These are phyloP conservation scores for Chenopodium formosanum DNA, from an alignment of 148 eudicot species.

Conservation along the genomic window DNA sequence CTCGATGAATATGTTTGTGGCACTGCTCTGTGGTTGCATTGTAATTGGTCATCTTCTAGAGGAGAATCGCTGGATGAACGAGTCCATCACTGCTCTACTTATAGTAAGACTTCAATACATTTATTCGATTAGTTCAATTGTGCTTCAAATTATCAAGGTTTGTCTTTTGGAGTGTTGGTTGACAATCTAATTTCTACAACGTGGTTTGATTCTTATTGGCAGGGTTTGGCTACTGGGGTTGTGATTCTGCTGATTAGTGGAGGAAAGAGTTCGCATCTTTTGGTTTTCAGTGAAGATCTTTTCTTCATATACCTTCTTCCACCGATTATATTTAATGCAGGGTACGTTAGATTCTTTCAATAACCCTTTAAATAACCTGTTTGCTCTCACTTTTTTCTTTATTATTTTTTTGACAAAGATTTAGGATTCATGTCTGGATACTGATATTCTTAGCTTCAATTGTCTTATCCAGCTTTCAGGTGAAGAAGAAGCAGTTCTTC, in stretches of 20 bases:
- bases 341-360: conserved; percentile 36
- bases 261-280: conserved; percentile 56
- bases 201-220: conserved; percentile 19
- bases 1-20: conserved; percentile 68
- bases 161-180: not conserved
- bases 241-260: conserved; percentile 54
- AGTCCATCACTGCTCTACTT: conserved; percentile 58
- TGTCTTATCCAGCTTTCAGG: conserved; percentile 52
- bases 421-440: not conserved
- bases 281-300: conserved; percentile 70
- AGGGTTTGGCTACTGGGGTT: conserved; percentile 64
- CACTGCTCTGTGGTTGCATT: conserved; percentile 64
- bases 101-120: conserved; percentile 40
- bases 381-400: conserved; percentile 6
- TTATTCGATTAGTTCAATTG: not conserved
- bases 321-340: conserved; percentile 78
- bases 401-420: not conserved
- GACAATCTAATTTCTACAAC: not conserved
- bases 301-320: conserved; percentile 83
- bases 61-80: conserved; percentile 75
- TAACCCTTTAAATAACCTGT: not conserved
- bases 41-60: conserved; percentile 69
- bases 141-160: not conserved
- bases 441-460: conserved; percentile 14
- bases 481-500: conserved; percentile 69